Evolutionary conservation across 129 eudicot species (phyloP), one percentile per base, ranked within the genome.

Genomic region (Chrysanthemum seticuspe): DNA sequence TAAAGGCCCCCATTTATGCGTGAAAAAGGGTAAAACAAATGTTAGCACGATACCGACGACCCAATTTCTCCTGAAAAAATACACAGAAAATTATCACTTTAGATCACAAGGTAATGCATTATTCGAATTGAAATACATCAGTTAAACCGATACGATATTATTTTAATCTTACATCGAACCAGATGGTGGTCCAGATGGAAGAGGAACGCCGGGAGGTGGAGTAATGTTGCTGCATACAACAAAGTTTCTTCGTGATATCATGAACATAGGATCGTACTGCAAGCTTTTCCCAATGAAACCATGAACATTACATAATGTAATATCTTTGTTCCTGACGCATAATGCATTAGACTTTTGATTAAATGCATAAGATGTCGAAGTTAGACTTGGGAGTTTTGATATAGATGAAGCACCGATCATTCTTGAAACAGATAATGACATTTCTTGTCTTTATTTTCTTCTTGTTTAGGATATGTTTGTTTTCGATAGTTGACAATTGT

Each of bases 1-100:
- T 52, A 88, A 54, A 23, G 86, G 83, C 67, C 87, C 93, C 94
- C 85, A 85, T 78, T 87, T 87, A 78, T 85, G 80, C 47, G 85
- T 82, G 84, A 81, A 52, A 67, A 87, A 85, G 12, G 94, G 89
- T 65, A 87, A 14, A 54, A 77, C 72, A 19, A 85, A 40, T 72
- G 94, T 82, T 29, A 85, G 62, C 68, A 85, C 81, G 58, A 82
- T 52, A 50, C 85, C 89, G 34, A 87, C 34, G 59, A 87, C 67
- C 89, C 94, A 87, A 23, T 78, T 81, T 75, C 70, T 85, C 79
- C 86, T 80, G 78, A 44, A 49, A 69, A 62, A 8, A 9, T 14
- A 27, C n/a, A 44, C 11, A 52, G 12, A 55, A 31, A 16, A 15
- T 13, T 48, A 54, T 29, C 15, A 2, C 1, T 15, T 15, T 51